phyloP scores from a whole-genome alignment of 495 filamentous ascomycete species.

The Collariella sp. region DNA sequence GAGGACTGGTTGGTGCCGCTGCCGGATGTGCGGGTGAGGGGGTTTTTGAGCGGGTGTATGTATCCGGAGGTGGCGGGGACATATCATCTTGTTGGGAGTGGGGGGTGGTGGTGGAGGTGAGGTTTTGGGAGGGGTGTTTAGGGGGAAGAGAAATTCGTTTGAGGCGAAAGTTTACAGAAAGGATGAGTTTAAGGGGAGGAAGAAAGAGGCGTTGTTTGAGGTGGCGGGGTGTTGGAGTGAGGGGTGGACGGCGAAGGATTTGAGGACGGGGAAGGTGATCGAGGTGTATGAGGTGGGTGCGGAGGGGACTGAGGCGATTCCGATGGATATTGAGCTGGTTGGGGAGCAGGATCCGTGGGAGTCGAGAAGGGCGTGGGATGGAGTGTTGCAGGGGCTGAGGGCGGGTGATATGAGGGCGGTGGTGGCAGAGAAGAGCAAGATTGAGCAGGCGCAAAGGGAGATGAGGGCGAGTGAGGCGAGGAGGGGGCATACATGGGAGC shows the following conservation, averaged over 20 bases:
- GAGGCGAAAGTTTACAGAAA: conserved; percentile 19
- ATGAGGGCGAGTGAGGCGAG: conserved; percentile 54
- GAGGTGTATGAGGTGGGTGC: conserved; percentile 27
- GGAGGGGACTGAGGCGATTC: conserved; percentile 19
- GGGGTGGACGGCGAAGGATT: conserved; percentile 31
- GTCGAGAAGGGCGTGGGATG: conserved; percentile 34
- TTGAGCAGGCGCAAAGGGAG: conserved; percentile 41
- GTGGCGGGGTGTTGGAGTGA: conserved; percentile 35
- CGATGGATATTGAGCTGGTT: conserved; percentile 18
- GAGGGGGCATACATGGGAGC: conserved; percentile 50
- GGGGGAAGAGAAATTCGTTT: conserved; percentile 30
- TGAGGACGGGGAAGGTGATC: conserved; percentile 23
- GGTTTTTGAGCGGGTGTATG: conserved; percentile 34
- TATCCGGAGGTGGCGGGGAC: conserved; percentile 36
- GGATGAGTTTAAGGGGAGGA: conserved; percentile 11
- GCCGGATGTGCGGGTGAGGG: conserved; percentile 37
- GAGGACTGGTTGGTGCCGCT: conserved; percentile 45
- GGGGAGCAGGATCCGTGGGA: conserved; percentile 39
- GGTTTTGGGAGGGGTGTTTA: conserved; percentile 31
- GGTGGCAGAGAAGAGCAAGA: conserved; percentile 27
- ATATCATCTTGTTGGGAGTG: conserved; percentile 29
- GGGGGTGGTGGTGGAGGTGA: conserved; percentile 32
- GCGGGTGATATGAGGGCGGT: conserved; percentile 32
- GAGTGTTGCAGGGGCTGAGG: conserved; percentile 26
- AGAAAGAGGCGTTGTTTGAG: conserved; percentile 23